Conservation (phyloP, 2,329 filamentous ascomycete species). For the Trichoderma atroviride region DNA sequence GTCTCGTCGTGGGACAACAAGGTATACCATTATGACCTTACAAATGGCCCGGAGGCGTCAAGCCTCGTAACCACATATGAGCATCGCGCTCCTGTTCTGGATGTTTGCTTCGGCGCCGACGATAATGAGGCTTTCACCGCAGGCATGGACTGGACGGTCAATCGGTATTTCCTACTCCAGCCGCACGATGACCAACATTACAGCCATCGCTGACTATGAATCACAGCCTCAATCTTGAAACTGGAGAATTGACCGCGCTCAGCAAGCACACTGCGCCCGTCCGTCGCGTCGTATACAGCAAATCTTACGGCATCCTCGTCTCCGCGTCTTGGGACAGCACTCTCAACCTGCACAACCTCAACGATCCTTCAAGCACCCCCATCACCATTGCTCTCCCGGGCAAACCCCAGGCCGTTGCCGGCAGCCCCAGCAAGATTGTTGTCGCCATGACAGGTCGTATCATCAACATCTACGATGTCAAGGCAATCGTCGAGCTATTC, state of each 20-base stretch:
- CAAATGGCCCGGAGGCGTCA: slow-evolving; percentile 56
- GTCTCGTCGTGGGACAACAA: slow-evolving; percentile 94
- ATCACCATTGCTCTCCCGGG: slow-evolving; percentile 72
- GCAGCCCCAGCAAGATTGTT: slow-evolving; percentile 78
- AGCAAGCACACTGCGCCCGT: slow-evolving; percentile 80
- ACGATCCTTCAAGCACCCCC: slow-evolving; percentile 54
- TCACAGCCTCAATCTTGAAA: slow-evolving; percentile 66
- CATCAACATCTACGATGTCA: slow-evolving; percentile 92
- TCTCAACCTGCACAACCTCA: slow-evolving; percentile 77
- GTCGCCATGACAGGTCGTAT: slow-evolving; percentile 93
- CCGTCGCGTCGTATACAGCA: slow-evolving; percentile 80
- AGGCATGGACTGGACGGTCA: slow-evolving; percentile 85
- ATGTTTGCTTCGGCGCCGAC: slow-evolving; percentile 85
- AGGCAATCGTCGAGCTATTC: slow-evolving; percentile 62
- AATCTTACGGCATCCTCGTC: slow-evolving; percentile 74
- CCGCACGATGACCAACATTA: background rate
- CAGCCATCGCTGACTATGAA: slow-evolving; percentile 4
- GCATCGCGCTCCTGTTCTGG: slow-evolving; percentile 82
- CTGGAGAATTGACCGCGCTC: slow-evolving; percentile 71
- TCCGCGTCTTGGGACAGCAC: slow-evolving; percentile 94
- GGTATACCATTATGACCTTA: slow-evolving; percentile 84
- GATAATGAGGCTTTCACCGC: slow-evolving; percentile 84
- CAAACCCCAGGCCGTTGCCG: slow-evolving; percentile 86
- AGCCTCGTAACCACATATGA: slow-evolving; percentile 71
- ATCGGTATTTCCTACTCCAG: slow-evolving; percentile 53